phyloP scores from a whole-genome alignment of 2,329 filamentous ascomycete genomes.

The Akanthomyces lecanii region DNA sequence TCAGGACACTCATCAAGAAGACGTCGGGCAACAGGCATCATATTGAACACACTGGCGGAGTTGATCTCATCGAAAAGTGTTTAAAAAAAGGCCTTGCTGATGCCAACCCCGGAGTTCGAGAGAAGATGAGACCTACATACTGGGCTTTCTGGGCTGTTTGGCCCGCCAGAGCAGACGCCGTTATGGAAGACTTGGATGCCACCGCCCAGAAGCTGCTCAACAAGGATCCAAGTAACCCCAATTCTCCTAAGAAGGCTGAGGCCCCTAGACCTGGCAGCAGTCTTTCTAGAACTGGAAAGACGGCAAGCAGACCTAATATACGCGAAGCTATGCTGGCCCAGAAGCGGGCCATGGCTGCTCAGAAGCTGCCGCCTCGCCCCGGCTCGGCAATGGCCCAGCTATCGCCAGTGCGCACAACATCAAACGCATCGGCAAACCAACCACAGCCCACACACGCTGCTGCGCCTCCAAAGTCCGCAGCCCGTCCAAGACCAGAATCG shows the following conservation, averaged over 20 bases:
- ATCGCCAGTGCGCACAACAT: slow-evolving; percentile 45
- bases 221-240: slow-evolving; percentile 79
- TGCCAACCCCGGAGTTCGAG: slow-evolving; percentile 83
- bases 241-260: slow-evolving; percentile 55
- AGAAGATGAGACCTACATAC: slow-evolving; percentile 78
- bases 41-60: slow-evolving; percentile 77
- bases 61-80: slow-evolving; percentile 81
- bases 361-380: slow-evolving; percentile 52
- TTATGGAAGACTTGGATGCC: slow-evolving; percentile 72
- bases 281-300: slow-evolving; percentile 59
- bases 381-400: slow-evolving; percentile 62
- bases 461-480: slow-evolving; percentile 30
- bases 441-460: slow-evolving; percentile 20
- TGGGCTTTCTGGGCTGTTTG: slow-evolving; percentile 79
- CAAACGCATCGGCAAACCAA: slow-evolving; percentile 31
- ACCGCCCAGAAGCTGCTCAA: slow-evolving; percentile 77
- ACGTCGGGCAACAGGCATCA: slow-evolving; percentile 74
- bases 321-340: slow-evolving; percentile 82
- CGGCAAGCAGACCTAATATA: slow-evolving; percentile 59
- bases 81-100: slow-evolving; percentile 86
- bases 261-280: slow-evolving; percentile 54
- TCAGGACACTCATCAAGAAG: slow-evolving; percentile 75
- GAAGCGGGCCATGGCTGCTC: slow-evolving; percentile 58
- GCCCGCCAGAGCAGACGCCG: slow-evolving; percentile 70
- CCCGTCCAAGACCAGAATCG: slow-evolving; percentile 40